Percentiles rank a stretch among this genome's conserved stretches.
Conservation (phyloP, 441 rosid species). For the Metrosideros polymorpha region DNA sequence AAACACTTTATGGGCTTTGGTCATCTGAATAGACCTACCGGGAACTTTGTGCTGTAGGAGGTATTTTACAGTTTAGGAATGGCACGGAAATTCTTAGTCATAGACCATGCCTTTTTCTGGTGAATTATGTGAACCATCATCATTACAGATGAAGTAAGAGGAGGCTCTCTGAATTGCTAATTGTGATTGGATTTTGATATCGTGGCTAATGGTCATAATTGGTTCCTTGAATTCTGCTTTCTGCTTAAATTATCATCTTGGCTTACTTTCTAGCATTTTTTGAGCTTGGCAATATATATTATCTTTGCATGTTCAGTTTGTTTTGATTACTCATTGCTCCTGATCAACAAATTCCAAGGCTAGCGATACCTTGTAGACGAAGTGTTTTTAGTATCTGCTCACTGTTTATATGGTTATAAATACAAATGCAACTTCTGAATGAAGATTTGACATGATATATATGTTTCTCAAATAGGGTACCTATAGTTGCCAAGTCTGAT, state of each 20-base stretch:
- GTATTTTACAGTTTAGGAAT: not conserved
- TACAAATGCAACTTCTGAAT: not conserved
- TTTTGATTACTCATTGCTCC: not conserved
- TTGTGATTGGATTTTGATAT: not conserved
- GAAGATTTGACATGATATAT: not conserved
- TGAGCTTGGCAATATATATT: not conserved
- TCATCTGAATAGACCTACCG: not conserved
- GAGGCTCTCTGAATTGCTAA: not conserved
- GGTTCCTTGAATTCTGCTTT: not conserved
- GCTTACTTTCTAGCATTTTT: not conserved
- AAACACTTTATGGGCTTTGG: not conserved
- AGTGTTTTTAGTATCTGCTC: not conserved
- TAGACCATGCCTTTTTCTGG: not conserved
- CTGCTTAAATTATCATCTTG: not conserved
- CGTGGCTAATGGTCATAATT: not conserved
- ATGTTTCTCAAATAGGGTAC: conserved; percentile 34
- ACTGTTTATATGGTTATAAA: not conserved
- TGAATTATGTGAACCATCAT: not conserved
- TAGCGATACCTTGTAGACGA: not conserved
- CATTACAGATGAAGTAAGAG: not conserved
- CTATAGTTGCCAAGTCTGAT: conserved; percentile 74
- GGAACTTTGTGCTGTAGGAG: not conserved
- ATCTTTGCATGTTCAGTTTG: not conserved
- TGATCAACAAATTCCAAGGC: not conserved
- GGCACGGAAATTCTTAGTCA: not conserved